Evolutionary conservation across 1,284 basidiomycete species (phyloP), one percentile per base, ranked within the genome.

Genomic region (Leccinum variabile): DNA sequence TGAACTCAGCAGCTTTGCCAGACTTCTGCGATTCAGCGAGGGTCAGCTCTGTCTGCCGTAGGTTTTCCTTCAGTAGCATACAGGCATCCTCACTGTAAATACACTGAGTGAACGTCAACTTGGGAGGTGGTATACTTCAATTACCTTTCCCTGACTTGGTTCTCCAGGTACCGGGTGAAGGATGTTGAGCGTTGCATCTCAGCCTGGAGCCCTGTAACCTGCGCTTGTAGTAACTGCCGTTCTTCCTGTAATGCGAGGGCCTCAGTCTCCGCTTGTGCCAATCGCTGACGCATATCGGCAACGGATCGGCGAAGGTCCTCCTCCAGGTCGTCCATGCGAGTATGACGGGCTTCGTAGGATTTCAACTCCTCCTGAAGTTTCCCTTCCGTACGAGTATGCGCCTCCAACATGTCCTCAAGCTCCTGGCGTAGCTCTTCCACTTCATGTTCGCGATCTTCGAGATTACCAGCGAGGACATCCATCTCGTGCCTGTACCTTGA

Each of bases 111-210:
- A 25, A 6, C 3, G 22, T 60, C 10, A 22, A 57, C 25, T 25
- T 25, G 25, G 18, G 9, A 33, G 4, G 13, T 33, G 59, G 50
- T 41, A 54, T 44, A 14, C 33, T 41, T 44, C 2, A 52, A 80
- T 58, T 63, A 85, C 89, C 80, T 81, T 60, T 89, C 86, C 67
- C 81, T 81, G 52, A 82, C 71, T 69, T 88, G 84, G 66, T 78
- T 81, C 72, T 91, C 88, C 55, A 89, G 70, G 70, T 82, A 84
- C 61, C 85, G 81, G 49, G 79, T 79, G 61, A 88, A 72, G 13
- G 88, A 88, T 56, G 82, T 76, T 5, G 79, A 80, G 32, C 84
- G 83, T 70, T 91, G 87, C 25, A 84, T 74, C 68, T 91, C 87
- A 2, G 87, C 86, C 60, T 84, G 82, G 16, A 90, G 75, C 16